Evolutionary conservation across 1,139 yeast genomes (phyloP), one percentile per base, ranked within the genome.

Genomic region (Torulaspora pretoriensis): DNA sequence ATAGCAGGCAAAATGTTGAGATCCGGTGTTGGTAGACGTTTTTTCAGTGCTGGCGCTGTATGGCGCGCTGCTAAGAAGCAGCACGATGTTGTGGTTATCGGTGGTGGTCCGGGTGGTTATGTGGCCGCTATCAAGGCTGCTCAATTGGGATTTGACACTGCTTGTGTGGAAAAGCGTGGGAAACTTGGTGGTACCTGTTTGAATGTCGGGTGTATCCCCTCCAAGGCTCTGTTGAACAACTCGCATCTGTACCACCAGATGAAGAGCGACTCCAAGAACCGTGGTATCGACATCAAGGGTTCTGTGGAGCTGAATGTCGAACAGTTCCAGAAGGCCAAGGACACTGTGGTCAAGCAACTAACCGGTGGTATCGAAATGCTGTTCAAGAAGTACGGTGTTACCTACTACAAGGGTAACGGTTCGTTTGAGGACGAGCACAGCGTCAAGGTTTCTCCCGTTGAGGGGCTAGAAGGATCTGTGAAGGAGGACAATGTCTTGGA

Each of bases 101-200:
- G 99, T 57, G 98, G 97, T 61, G 99, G 99, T 48, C 99, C 99
- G 55, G 99, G 97, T 69, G 99, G 99, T 53, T 86, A 86, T 65
- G 95, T 94, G 57, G 97, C 97, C 47, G 98, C 99, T 63, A 94
- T 94, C 68, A 90, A 88, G 71, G 97, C 97, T 48, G 98, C 98
- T 42, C 99, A 94, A 73, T 76, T 89, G 51, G 97, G 97, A 31
- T 76, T 77, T 59, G 83, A 89, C 69, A 88, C 97, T 47, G 98
- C 97, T 35, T 92, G 98, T 78, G 75, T 94, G 56, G 98, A 94
- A 70, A 89, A 88, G 74, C 83, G 98, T 70, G 99, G 98, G 36
- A 70, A 82, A 29, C 80, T 94, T 55, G 99, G 99, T 54, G 99
- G 99, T 63, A 94, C 98, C 44, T 94, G 99, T 78, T 74, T 92